These are phyloP conservation scores for Tritrichomonas musculus DNA, from an alignment of 208 protist species.

Conservation along the genomic window DNA sequence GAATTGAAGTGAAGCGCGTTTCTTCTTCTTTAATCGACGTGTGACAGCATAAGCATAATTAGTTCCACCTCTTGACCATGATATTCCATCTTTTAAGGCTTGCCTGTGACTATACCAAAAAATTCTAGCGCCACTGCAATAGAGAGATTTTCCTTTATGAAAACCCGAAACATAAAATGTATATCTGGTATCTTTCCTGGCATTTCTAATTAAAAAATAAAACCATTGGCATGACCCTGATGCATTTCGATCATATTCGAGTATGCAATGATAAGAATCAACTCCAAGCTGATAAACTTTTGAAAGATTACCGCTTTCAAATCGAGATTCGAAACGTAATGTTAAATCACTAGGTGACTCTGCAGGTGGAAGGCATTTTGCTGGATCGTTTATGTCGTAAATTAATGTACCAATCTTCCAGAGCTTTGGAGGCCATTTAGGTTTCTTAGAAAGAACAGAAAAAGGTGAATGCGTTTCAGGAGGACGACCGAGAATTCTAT, in stretches of 20 bases:
- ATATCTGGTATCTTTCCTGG: neutral
- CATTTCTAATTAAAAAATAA: neutral
- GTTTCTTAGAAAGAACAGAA: neutral
- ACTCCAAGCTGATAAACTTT: slow-evolving; percentile 12
- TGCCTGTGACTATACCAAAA: neutral
- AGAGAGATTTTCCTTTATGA: neutral
- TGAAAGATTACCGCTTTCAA: slow-evolving; percentile 21
- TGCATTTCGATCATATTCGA: neutral
- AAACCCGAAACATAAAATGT: slow-evolving; percentile 20
- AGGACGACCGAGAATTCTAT: neutral
- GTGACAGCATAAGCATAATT: neutral
- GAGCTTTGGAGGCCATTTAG: neutral
- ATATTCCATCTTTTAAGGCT: neutral
- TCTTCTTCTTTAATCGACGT: neutral
- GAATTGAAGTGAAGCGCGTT: slow-evolving; percentile 69
- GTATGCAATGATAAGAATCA: neutral
- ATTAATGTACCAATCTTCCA: slow-evolving; percentile 8
- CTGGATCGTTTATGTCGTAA: neutral
- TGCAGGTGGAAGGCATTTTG: neutral
- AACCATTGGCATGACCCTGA: slow-evolving; percentile 29
- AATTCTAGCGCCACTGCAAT: neutral
- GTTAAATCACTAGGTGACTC: neutral
- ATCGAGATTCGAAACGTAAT: neutral
- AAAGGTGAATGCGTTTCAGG: neutral
- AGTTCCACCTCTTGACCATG: neutral